These are phyloP conservation scores for Williopsis jadinii DNA, from an alignment of 1,139 yeast species.

Conservation along the genomic window DNA sequence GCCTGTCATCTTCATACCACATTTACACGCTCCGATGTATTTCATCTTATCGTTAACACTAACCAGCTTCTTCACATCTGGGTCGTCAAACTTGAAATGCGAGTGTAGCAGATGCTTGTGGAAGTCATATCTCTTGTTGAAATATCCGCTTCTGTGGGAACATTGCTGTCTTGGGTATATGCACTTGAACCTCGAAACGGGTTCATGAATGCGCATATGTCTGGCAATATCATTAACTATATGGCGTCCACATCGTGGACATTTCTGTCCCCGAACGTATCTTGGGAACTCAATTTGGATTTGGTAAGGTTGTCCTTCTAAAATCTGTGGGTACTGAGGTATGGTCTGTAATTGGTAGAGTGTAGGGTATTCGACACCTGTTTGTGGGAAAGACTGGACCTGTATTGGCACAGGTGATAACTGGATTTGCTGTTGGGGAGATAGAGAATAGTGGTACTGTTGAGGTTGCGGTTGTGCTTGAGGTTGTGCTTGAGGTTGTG, in stretches of 20 bases:
- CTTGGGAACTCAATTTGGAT: no score
- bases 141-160: slow-evolving; percentile 53
- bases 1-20: slow-evolving; percentile 47
- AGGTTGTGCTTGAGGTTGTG: no score
- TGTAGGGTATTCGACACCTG: no score
- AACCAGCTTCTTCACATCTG: slow-evolving; percentile 39
- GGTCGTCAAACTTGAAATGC: slow-evolving; percentile 51
- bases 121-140: slow-evolving; percentile 64
- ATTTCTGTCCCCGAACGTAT: slow-evolving; percentile 16
- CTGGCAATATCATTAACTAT: slow-evolving; percentile 59
- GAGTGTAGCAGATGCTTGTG: slow-evolving; percentile 60
- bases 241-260: slow-evolving; percentile 50
- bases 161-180: slow-evolving; percentile 50
- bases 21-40: slow-evolving; percentile 48
- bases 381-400: no score
- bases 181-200: slow-evolving; percentile 52
- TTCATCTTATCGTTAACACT: slow-evolving; percentile 48
- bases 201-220: slow-evolving; percentile 59
- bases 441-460: no score
- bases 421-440: no score
- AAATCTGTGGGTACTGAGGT: no score
- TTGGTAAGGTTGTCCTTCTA: no score
- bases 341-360: no score
- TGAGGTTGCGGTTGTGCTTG: no score
- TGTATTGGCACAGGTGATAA: no score